Evolutionary conservation across 1,284 basidiomycete genomes (phyloP).

Genomic region (Tausonia pullulans): DNA sequence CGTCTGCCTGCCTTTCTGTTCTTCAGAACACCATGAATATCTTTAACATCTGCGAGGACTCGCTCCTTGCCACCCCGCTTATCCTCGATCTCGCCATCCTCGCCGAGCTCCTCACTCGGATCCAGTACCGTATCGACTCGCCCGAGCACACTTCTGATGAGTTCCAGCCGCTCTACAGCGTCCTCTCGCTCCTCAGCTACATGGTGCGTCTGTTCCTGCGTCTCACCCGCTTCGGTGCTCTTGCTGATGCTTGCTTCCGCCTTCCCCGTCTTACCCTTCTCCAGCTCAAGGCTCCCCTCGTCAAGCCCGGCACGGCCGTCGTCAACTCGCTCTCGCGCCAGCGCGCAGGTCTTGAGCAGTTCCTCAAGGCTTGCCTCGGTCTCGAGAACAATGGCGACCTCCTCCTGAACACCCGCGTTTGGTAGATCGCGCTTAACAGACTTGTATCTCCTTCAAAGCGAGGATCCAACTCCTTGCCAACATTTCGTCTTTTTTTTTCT

Average conservation of each 20-base stretch:
- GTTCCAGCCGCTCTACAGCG: conserved; percentile 72
- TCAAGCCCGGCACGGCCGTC: conserved; percentile 89
- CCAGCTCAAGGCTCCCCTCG: conserved; percentile 84
- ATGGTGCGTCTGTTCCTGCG: conserved; percentile 41
- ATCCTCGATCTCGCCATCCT: conserved; percentile 91
- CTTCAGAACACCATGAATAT: conserved; percentile 69
- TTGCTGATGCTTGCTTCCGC: conserved; percentile 16
- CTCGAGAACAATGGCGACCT: conserved; percentile 72
- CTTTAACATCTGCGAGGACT: conserved; percentile 97
- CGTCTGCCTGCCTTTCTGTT: neutral
- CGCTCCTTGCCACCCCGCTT: conserved; percentile 86
- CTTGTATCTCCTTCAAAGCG: too few species aligned
- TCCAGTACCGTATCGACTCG: conserved; percentile 35
- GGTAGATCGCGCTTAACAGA: conserved; percentile 32
- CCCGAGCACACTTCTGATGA: conserved; percentile 22
- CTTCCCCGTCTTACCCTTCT: conserved; percentile 1
- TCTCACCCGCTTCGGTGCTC: neutral
- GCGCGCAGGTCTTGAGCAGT: conserved; percentile 83
- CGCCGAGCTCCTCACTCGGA: conserved; percentile 85
- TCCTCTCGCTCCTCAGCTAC: conserved; percentile 80
- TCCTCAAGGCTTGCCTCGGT: conserved; percentile 78
- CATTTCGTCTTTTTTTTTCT: too few species aligned
- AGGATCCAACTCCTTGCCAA: too few species aligned
- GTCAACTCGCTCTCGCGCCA: conserved; percentile 93
- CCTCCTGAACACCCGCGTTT: conserved; percentile 73